Base-by-base conservation (phyloP, 1,139 yeast genomes). In the Pichia sp. region DNA sequence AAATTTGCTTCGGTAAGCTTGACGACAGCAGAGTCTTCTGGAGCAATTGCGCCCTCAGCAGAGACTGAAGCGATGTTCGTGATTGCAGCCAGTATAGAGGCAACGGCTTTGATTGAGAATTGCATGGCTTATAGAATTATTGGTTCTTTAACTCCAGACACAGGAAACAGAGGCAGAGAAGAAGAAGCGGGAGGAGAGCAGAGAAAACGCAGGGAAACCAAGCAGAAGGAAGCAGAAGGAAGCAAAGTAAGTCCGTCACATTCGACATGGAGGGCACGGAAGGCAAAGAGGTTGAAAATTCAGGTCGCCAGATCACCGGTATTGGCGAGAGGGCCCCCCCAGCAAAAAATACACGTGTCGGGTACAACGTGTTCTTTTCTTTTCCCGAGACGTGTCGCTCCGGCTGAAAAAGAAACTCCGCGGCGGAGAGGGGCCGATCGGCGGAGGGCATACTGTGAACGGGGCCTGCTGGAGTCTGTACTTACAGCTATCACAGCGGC, bases 21-120 rank as follows among this genome's bases (percentile, higher is more conserved):
- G 61, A 88, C 90, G 52, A 93, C 99, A 47, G 93, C 96, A 42
- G 96, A 87, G 66, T 88, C 89, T 57, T 85, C 84, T 61, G 87
- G 87, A 47, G 93, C 92, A 58, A 78, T 73, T 52, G 95, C 95
- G 12, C 63, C 60, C 14, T 79, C 83, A 49, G 83, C 84, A 14
- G 54, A 65, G 14, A 70, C 76, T 24, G 61, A 58, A 6, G 57
- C 54, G 4, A 60, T 48, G 17, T 52, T 44, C 4, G 64, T 54
- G 36, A 64, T 53, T n/a, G 64, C 58, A 3, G 68, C 67, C 44
- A 67, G 52, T 20, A 67, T 51, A n/a, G 66, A 58, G 34, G 71
- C 66, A 48, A 70, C 48, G 17, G 65, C 60, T 47, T 59, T 59
- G 54, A 59, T 60, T 36, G 63, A 57, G 41, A 66, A 59, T 48